Percentiles rank a stretch among this genome's conserved stretches.
Conservation (phyloP, 768 basidiomycete genomes). For the Leucocoprinus sp. region DNA sequence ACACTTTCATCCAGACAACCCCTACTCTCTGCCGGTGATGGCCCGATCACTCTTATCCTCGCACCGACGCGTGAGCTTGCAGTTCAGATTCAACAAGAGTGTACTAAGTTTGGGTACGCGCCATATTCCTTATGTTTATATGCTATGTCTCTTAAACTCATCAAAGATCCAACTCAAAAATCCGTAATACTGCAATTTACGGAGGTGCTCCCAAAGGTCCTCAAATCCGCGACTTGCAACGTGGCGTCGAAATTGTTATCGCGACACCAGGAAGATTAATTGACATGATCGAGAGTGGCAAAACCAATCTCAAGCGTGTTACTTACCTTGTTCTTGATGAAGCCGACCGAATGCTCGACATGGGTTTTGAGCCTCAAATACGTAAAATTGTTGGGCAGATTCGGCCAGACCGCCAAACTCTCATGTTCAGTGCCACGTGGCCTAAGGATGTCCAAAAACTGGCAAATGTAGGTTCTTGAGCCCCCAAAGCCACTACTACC, state of each 20-base stretch:
- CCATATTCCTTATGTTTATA: slow-evolving; percentile 8
- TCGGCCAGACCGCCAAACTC: slow-evolving; percentile 94
- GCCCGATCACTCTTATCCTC: slow-evolving; percentile 93
- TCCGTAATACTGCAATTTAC: slow-evolving; percentile 98
- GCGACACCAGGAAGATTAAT: slow-evolving; percentile 99
- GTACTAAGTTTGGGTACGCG: slow-evolving; percentile 89
- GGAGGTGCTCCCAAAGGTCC: slow-evolving; percentile 98
- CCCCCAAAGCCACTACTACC: neutral
- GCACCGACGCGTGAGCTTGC: slow-evolving; percentile 98
- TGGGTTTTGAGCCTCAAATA: slow-evolving; percentile 99
- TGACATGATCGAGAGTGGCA: slow-evolving; percentile 95
- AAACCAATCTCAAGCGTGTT: slow-evolving; percentile 92
- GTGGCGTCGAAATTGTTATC: slow-evolving; percentile 96
- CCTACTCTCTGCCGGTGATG: slow-evolving; percentile 86
- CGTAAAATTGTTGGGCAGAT: slow-evolving; percentile 97
- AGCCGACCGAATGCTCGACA: slow-evolving; percentile 99
- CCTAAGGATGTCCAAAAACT: slow-evolving; percentile 99
- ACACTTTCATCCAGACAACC: slow-evolving; percentile 58
- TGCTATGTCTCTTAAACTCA: slow-evolving; percentile 1
- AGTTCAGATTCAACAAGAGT: slow-evolving; percentile 98
- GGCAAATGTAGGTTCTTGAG: slow-evolving; percentile 52
- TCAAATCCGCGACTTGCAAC: slow-evolving; percentile 95
- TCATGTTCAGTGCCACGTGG: slow-evolving; percentile 99
- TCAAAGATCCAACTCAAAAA: slow-evolving; percentile 76
- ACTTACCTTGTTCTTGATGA: slow-evolving; percentile 99